A percentile compares a stretch with the other conserved stretches of the same genome.
phyloP scores from a whole-genome alignment of 306 rosid genomes.

The Inga leiocalycina region DNA sequence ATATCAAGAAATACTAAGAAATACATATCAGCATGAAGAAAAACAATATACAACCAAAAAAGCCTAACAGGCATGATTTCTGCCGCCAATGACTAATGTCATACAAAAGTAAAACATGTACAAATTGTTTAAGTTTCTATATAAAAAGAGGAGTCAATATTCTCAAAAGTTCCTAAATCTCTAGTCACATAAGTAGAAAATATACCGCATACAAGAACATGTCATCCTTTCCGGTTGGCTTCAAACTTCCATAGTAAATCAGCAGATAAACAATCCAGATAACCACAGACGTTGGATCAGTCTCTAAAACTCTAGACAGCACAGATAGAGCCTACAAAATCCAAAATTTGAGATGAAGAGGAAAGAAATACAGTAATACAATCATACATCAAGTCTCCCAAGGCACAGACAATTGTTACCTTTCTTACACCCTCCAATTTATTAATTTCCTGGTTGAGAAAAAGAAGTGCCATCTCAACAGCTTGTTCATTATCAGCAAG shows the following conservation, averaged over 20 bases:
- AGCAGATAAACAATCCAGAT: slow-evolving; percentile 83
- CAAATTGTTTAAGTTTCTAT: slow-evolving; percentile 13
- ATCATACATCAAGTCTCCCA: slow-evolving; percentile 24
- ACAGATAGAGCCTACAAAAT: slow-evolving; percentile 77
- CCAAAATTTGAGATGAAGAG: slow-evolving; percentile 31
- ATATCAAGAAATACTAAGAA: not conserved
- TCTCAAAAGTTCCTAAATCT: slow-evolving; percentile 22
- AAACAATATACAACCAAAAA: not conserved
- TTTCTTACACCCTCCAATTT: slow-evolving; percentile 68
- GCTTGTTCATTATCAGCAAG: slow-evolving; percentile 70
- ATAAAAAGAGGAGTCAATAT: slow-evolving; percentile 19
- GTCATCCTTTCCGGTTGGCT: slow-evolving; percentile 79
- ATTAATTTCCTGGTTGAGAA: slow-evolving; percentile 76
- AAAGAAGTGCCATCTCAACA: slow-evolving; percentile 77
- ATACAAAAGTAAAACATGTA: slow-evolving; percentile 23
- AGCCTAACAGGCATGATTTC: slow-evolving; percentile 20
- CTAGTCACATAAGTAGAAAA: slow-evolving; percentile 37
- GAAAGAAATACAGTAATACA: slow-evolving; percentile 17
- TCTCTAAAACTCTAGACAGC: slow-evolving; percentile 80
- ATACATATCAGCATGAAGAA: not conserved
- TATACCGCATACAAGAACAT: slow-evolving; percentile 91
- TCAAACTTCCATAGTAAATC: slow-evolving; percentile 67
- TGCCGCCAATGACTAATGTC: slow-evolving; percentile 18
- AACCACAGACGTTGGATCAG: slow-evolving; percentile 62
- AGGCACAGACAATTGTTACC: slow-evolving; percentile 49